Base-by-base conservation (phyloP, 768 basidiomycete genomes). In the Rossbeevera mucosa region DNA sequence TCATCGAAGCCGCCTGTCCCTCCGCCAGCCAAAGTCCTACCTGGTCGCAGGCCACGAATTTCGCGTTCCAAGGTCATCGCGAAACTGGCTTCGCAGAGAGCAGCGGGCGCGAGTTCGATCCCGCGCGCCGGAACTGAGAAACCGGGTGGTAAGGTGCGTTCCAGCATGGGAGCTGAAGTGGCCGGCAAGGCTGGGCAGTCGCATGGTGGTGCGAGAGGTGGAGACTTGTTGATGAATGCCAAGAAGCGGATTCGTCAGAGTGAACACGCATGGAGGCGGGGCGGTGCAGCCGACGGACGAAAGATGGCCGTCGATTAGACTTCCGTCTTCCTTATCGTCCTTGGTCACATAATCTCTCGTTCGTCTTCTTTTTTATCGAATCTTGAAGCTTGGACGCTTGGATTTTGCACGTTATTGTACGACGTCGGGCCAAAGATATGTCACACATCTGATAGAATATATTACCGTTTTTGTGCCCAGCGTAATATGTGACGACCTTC, bases 21-120 rank as follows among this genome's bases (percentile, higher is more conserved):
- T 16, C 58, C 59, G 14, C 70, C 66, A 49, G 62, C 62, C 5
- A 72, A 71, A 52, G 55, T 62, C 14, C 52, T 71, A 18, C 57
- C 74, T 24, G 74, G 78, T 8, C 79, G 86, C 51, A 84, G 82
- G 63, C 89, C 89, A 4, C 80, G 88, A 7, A 88, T 91, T 56
- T 91, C 89, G 40, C 80, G 90, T 33, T 88, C 87, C 24, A 85
- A 83, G 55, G 86, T 91, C 36, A 88, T 91, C 42, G 86, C 88
- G 0, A 80, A 77, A 59, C 72, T 91, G 30, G 86, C 84, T 1
- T 85, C 85, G 13, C 85, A 91, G 66, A 81, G 89, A 6, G 80
- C 78, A 13, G 66, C 65, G 9, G 68, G 62, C 9, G 13, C 50
- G 3, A 16, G 50, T 12, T 9, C 60, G 24, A 46, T 46, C 3